A percentile compares a stretch with the other conserved stretches of the same genome.
Conservation (phyloP, 768 basidiomycete species). For the Neoboletus magnificus region DNA sequence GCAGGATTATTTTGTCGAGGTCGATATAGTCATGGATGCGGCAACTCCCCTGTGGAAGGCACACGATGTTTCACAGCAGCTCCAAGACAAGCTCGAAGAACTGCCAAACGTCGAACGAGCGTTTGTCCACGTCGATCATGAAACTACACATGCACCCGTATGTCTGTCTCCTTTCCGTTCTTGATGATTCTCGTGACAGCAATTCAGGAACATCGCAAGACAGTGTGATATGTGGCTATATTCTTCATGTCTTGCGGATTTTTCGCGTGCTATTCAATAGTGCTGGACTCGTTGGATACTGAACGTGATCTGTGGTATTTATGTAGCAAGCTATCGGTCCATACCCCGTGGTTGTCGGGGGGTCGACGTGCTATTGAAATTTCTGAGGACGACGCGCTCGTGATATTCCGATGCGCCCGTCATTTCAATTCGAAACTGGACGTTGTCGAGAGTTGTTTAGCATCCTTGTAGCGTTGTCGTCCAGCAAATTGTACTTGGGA, state of each 20-base stretch:
- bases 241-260: neutral
- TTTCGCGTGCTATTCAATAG: neutral
- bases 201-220: constrained; percentile 45
- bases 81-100: constrained; percentile 87
- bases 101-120: constrained; percentile 89
- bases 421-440: neutral
- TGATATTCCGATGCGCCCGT: neutral
- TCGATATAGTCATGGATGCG: constrained; percentile 91
- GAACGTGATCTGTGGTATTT: neutral
- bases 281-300: neutral
- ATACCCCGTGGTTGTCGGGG: neutral
- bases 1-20: constrained; percentile 89
- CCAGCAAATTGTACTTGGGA: too few species aligned
- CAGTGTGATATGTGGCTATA: constrained; percentile 5
- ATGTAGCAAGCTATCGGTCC: neutral
- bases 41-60: constrained; percentile 87
- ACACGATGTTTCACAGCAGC: constrained; percentile 77
- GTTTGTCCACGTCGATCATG: constrained; percentile 94
- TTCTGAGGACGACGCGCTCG: neutral
- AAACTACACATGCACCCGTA: constrained; percentile 76
- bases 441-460: neutral
- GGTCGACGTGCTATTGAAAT: constrained; percentile 6
- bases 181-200: neutral
- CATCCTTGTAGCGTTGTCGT: neutral
- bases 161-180: constrained; percentile 13